Conservation (phyloP, 208 protist species). For the Wallacemonas sp. region DNA sequence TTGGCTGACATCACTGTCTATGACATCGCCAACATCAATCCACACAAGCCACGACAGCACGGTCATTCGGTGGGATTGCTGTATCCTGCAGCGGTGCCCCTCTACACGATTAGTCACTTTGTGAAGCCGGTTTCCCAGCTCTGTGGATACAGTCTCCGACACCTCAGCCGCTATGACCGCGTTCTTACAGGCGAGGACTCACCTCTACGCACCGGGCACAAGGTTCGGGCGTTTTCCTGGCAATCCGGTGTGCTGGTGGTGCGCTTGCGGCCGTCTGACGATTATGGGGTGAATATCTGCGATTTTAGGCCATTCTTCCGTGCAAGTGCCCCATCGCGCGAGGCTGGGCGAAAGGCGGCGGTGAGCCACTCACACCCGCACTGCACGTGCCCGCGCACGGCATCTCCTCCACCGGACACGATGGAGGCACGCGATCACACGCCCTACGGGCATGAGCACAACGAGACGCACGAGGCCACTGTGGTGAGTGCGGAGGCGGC, state of each 20-base stretch:
- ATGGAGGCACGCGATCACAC: no score
- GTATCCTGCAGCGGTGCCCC: neutral
- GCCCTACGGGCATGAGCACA: no score
- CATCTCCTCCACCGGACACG: no score
- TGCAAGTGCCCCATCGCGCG: no score
- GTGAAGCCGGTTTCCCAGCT: neutral
- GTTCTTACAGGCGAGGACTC: no score
- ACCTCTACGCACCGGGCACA: no score
- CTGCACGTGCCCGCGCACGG: no score
- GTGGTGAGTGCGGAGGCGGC: no score
- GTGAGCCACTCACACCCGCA: no score
- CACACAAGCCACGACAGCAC: neutral
- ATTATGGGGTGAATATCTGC: neutral
- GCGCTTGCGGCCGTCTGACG: neutral
- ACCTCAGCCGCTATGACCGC: neutral
- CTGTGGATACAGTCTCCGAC: neutral
- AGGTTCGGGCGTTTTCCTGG: no score
- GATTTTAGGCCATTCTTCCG: neutral
- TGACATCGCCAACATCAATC: conserved; percentile 13
- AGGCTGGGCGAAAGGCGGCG: no score
- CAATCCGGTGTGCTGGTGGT: neutral
- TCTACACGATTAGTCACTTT: conserved; percentile 7
- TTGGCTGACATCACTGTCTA: conserved; percentile 25
- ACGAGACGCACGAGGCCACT: no score
- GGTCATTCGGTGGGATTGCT: neutral